phyloP scores from a whole-genome alignment of 2,329 filamentous ascomycete species.

The Nigrospora sphaerica region DNA sequence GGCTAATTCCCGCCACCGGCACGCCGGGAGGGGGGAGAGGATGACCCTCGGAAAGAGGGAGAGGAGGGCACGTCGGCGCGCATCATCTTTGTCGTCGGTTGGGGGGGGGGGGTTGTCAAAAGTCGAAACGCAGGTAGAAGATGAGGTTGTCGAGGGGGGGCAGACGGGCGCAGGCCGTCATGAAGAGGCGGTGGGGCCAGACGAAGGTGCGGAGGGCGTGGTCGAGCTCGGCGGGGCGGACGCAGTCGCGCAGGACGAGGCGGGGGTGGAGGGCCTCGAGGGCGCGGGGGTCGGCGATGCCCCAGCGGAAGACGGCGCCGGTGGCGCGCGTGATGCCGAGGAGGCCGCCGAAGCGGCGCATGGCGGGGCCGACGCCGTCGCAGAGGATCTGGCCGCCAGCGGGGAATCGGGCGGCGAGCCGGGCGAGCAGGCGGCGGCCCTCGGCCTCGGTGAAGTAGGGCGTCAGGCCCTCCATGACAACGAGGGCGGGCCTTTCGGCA shows the following conservation, averaged over 20 bases:
- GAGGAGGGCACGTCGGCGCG: too few species aligned
- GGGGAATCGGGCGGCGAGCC: conserved; percentile 16
- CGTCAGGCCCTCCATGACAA: conserved; percentile 24
- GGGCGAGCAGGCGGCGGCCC: conserved; percentile 13
- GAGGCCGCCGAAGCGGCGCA: conserved; percentile 8
- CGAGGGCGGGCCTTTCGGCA: conserved; percentile 16
- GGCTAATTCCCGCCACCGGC: too few species aligned
- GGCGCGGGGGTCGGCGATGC: conserved; percentile 13
- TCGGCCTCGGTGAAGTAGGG: conserved; percentile 20
- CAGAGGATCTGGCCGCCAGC: conserved; percentile 17
- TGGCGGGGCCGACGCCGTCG: conserved; percentile 12
- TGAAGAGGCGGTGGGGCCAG: conserved; percentile 5
- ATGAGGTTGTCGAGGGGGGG: conserved; percentile 11
- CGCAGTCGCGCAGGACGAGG: conserved; percentile 11
- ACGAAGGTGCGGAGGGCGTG: conserved; percentile 5
- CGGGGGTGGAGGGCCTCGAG: conserved; percentile 13
- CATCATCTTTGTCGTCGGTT: too few species aligned
- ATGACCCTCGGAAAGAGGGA: too few species aligned
- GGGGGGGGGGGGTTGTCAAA: too few species aligned
- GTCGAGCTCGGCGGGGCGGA: conserved; percentile 6
- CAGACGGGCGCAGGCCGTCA: conserved; percentile 8
- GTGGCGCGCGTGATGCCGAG: conserved; percentile 9
- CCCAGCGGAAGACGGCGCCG: conserved; percentile 15
- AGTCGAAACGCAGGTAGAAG: conserved; percentile 9
- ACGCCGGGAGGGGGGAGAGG: too few species aligned